Base-by-base conservation (phyloP, 345 rosid species). In the Carallia pectinifolia region DNA sequence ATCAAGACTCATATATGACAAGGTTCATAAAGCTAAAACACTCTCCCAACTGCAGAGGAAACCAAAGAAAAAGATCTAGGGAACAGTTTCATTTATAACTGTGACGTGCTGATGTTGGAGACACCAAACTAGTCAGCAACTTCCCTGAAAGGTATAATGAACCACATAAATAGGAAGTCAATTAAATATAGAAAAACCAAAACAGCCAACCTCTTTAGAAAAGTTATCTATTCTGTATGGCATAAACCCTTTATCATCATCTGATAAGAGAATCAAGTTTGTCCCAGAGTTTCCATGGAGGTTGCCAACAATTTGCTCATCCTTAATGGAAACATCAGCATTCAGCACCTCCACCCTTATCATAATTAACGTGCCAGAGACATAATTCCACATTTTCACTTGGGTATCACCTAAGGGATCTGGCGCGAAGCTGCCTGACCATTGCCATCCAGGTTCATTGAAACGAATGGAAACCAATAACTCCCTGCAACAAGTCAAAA, bases 351-450 rank as follows among this genome's bases (percentile, higher is more conserved):
- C 97, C 67, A 94, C 96, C 39, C 98, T 86, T 81, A 91, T 85
- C 90, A 87, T 91, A 72, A 79, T 84, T 65, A 87, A 56, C n/a
- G 81, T 79, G 66, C 91, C 90, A 76, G 90, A 83, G 37, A 82
- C 84, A 73, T 85, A 85, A 72, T 94, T 91, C 83, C 97, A 72
- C 83, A 89, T 82, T 85, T 94, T 94, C 72, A 94, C 86, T 81
- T 91, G 97, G 53, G 93, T 89, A 78, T 94, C 98, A 67, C 97
- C 98, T 53, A 94, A 82, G 81, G 82, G 89, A 85, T 91, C 97
- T 59, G 98, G 97, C 82, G 87, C 84, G 83, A 93, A 94, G 86
- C 97, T 85, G 76, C 98, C 93, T 3, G 97, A 91, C 98, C 98
- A 94, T 71, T 91, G 89, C 92, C 97, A 94, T 76, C 98, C 97